Percentiles rank a stretch among this genome's conserved stretches.
These are phyloP conservation scores for Corymbia citriodora DNA, from an alignment of 441 rosid species.

Conservation along the genomic window DNA sequence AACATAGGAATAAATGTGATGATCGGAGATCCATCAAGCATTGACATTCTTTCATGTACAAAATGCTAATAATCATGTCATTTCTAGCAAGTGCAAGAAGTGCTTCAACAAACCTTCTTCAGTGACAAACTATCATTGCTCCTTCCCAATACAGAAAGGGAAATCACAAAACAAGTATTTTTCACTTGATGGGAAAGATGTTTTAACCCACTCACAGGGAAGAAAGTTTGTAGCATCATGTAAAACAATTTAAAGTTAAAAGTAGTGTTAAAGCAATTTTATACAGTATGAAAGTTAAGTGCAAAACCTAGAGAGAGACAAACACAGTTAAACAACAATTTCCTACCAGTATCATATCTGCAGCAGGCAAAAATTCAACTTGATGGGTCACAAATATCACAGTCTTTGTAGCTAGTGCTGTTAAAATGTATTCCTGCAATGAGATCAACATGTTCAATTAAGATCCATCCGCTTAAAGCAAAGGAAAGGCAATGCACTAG, in stretches of 20 bases:
- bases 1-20: neutral
- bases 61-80: neutral
- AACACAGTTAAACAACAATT: neutral
- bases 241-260: neutral
- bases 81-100: neutral
- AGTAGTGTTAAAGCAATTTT: neutral
- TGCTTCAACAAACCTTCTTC: neutral
- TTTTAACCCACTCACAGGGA: neutral
- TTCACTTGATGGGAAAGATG: neutral
- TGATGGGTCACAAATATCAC: slow-evolving; percentile 98
- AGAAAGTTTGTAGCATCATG: neutral
- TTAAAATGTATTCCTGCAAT: slow-evolving; percentile 89
- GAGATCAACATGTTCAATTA: slow-evolving; percentile 22
- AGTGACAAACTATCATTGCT: neutral
- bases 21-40: neutral
- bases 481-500: neutral
- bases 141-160: neutral
- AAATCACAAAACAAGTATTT: neutral
- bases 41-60: neutral
- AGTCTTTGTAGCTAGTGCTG: slow-evolving; percentile 81
- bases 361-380: slow-evolving; percentile 94
- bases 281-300: neutral
- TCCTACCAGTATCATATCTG: slow-evolving; percentile 88
- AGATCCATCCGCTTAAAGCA: slow-evolving; percentile 9
- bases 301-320: neutral